These are phyloP conservation scores for Fonsecaea monophora DNA, from an alignment of 2,329 filamentous ascomycete species.

Conservation along the genomic window DNA sequence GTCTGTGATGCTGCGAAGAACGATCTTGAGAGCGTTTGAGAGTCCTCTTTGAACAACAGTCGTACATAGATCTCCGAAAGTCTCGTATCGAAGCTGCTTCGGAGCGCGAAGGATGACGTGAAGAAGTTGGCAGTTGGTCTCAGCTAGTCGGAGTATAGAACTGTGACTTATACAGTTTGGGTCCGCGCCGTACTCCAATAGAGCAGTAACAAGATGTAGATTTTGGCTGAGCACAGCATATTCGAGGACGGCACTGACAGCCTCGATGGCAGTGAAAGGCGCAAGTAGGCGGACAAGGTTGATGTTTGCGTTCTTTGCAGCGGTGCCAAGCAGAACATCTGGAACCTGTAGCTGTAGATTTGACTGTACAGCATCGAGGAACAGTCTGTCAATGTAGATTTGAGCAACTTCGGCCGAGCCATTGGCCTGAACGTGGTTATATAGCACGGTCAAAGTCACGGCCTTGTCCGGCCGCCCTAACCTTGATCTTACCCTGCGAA, in stretches of 20 bases:
- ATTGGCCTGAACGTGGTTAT: conserved; percentile 20
- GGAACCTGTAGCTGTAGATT: conserved; percentile 7
- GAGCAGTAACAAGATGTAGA: conserved; percentile 3
- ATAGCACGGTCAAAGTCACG: conserved; percentile 20
- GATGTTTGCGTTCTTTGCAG: conserved; percentile 15
- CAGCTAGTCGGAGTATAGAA: conserved; percentile 5
- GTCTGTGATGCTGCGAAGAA: conserved; percentile 11
- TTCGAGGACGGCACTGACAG: conserved; percentile 11
- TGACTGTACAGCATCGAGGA: conserved; percentile 10
- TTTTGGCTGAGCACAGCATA: conserved; percentile 7
- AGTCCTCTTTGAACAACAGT: conserved; percentile 4
- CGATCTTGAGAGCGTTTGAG: conserved; percentile 5
- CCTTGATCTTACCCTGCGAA: conserved; percentile 25
- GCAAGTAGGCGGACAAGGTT: conserved; percentile 19
- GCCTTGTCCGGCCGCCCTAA: conserved; percentile 16
- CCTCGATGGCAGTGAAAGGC: conserved; percentile 15
- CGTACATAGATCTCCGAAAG: conserved; percentile 15
- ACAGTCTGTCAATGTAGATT: conserved; percentile 24
- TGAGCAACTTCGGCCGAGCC: conserved; percentile 23
- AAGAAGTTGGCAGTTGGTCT: conserved; percentile 10
- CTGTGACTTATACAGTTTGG: conserved; percentile 1
- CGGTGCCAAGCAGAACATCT: conserved; percentile 7
- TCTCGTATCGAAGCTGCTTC: conserved; percentile 10
- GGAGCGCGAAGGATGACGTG: conserved; percentile 22
- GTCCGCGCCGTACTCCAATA: conserved; percentile 21